These are phyloP conservation scores for Botrytis porri DNA, from an alignment of 2,329 filamentous ascomycete genomes.

Conservation along the genomic window DNA sequence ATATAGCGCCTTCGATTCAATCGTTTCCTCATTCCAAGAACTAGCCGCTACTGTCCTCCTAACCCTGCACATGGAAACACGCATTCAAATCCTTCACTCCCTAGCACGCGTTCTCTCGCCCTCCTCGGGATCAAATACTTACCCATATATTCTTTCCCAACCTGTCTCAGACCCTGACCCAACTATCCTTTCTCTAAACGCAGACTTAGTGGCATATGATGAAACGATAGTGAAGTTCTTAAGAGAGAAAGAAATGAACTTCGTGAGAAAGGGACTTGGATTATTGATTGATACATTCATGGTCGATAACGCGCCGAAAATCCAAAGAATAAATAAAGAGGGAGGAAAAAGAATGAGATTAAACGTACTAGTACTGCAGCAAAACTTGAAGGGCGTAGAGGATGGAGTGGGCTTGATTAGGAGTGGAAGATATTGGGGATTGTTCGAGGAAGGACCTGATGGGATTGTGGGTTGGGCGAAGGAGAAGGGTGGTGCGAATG, in stretches of 20 bases:
- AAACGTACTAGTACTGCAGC: constrained; percentile 91
- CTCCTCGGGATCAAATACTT: constrained; percentile 42
- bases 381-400: constrained; percentile 94
- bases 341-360: constrained; percentile 87
- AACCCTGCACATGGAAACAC: constrained; percentile 84
- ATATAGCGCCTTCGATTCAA: constrained; percentile 75
- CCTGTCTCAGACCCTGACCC: constrained; percentile 76
- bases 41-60: constrained; percentile 76
- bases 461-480: constrained; percentile 62
- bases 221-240: constrained; percentile 74
- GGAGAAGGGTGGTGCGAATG: constrained; percentile 21
- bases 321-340: constrained; percentile 78
- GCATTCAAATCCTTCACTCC: constrained; percentile 80
- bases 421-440: constrained; percentile 64
- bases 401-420: constrained; percentile 61
- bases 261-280: constrained; percentile 74
- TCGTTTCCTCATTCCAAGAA: constrained; percentile 77
- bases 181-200: constrained; percentile 77
- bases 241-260: constrained; percentile 65
- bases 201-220: constrained; percentile 81
- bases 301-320: constrained; percentile 65
- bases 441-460: constrained; percentile 65
- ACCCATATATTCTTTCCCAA: constrained; percentile 64
- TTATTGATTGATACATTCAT: constrained; percentile 77
- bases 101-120: constrained; percentile 62